These are phyloP conservation scores for Sistotremastrum niveocremeum DNA, from an alignment of 768 basidiomycete species.

Conservation along the genomic window DNA sequence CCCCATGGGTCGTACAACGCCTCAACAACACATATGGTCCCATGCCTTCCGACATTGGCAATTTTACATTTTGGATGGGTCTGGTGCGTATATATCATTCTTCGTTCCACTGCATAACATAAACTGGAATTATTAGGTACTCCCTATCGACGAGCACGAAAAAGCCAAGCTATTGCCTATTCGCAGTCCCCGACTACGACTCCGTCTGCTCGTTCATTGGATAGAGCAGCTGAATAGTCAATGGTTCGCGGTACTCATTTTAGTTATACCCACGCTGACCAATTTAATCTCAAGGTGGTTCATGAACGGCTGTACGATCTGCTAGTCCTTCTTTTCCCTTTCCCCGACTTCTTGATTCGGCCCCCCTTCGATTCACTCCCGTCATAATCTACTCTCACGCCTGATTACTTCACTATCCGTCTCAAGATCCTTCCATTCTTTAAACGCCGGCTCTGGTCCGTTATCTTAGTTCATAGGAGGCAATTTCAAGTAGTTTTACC, in stretches of 20 bases:
- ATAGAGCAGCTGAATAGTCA: constrained; percentile 63
- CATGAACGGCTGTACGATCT: too few relatives aligned
- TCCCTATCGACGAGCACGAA: constrained; percentile 85
- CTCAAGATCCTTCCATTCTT: too few relatives aligned
- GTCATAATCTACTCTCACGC: too few relatives aligned
- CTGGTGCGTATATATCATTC: constrained; percentile 27
- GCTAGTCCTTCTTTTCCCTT: too few relatives aligned
- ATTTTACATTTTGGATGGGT: constrained; percentile 86
- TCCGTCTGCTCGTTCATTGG: constrained; percentile 87
- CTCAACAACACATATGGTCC: constrained; percentile 66
- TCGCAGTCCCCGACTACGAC: constrained; percentile 58
- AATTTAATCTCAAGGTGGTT: too few relatives aligned
- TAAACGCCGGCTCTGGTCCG: too few relatives aligned
- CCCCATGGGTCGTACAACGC: constrained; percentile 89
- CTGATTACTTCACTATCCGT: too few relatives aligned
- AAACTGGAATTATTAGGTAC: constrained; percentile 24
- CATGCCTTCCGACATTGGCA: constrained; percentile 56
- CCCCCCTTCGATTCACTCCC: too few relatives aligned
- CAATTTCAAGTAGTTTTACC: too few relatives aligned
- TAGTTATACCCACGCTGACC: too few relatives aligned
- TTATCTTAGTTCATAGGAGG: too few relatives aligned
- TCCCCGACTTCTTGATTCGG: too few relatives aligned
- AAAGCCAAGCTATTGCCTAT: constrained; percentile 80
- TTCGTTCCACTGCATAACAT: neutral
- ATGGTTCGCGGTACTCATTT: constrained; percentile 24